Percentiles rank a stretch among this genome's conserved stretches.
These are phyloP conservation scores for Diplodia corticola DNA, from an alignment of 2,329 filamentous ascomycete genomes.

Conservation along the genomic window DNA sequence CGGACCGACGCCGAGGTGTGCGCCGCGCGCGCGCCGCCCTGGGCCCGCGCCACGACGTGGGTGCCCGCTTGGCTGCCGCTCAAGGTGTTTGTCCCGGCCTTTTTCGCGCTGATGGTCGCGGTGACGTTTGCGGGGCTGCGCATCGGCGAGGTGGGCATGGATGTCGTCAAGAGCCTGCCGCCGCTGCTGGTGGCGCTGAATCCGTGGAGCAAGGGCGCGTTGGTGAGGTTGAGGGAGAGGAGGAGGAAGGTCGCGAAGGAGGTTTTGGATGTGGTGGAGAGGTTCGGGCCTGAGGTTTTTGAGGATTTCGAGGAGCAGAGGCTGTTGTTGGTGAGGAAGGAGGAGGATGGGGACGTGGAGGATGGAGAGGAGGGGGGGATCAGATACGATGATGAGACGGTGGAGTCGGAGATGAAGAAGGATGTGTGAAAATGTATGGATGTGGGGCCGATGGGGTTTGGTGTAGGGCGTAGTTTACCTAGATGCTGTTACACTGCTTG, in stretches of 20 bases:
- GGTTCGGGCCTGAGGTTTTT: conserved; percentile 85
- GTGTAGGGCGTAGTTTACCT: no score
- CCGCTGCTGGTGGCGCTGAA: conserved; percentile 81
- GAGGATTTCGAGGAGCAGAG: conserved; percentile 60
- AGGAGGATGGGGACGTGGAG: background rate
- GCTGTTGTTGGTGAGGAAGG: conserved; percentile 23
- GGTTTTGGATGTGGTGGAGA: conserved; percentile 86
- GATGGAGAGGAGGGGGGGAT: background rate
- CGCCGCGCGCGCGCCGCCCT: background rate
- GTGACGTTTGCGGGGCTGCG: conserved; percentile 86
- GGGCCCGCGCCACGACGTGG: conserved; percentile 74
- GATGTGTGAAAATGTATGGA: background rate
- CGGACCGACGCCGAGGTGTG: background rate
- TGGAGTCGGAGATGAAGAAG: conserved; percentile 14
- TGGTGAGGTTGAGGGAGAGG: conserved; percentile 69
- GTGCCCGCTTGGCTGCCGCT: conserved; percentile 76
- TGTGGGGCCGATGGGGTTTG: no score
- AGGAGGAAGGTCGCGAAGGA: conserved; percentile 71
- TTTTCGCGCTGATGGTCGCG: conserved; percentile 75
- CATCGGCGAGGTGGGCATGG: conserved; percentile 91
- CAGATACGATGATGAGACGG: background rate
- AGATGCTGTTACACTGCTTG: no score
- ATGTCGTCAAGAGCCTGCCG: conserved; percentile 89
- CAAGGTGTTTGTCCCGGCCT: conserved; percentile 71
- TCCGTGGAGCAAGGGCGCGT: conserved; percentile 75